Evolutionary conservation across 352 stramenopile species (phyloP).

Genomic region (Hyaloperonospora arabidopsidis): DNA sequence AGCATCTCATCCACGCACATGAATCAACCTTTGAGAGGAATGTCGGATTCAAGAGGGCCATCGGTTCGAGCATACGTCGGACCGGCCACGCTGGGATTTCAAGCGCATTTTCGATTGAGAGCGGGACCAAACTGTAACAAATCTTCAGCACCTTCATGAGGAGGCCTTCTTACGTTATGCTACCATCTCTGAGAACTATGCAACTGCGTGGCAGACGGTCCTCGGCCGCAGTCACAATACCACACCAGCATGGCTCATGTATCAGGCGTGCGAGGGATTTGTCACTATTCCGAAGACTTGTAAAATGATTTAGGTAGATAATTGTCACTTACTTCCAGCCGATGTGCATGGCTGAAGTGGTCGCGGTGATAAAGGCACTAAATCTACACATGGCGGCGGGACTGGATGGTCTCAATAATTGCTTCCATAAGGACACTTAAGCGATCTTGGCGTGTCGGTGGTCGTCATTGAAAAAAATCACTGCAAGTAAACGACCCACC

Average conservation of each 20-base stretch:
- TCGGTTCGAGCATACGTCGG: not conserved
- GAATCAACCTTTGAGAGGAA: not conserved
- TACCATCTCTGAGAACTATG: too few species aligned
- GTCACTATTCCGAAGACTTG: not conserved
- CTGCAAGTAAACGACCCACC: not conserved
- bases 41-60: not conserved
- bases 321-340: not conserved
- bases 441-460: not conserved
- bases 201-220: not conserved
- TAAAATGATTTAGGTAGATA: not conserved
- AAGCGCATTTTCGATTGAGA: constrained; percentile 4
- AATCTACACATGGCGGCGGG: not conserved
- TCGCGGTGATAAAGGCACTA: not conserved
- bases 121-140: not conserved
- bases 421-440: not conserved
- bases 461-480: not conserved
- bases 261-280: not conserved
- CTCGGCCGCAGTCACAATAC: not conserved
- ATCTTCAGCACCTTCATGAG: not conserved
- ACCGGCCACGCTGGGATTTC: not conserved
- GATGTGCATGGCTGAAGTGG: not conserved
- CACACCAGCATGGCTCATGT: not conserved
- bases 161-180: not conserved
- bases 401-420: not conserved
- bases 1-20: not conserved